phyloP scores from a whole-genome alignment of 202 grass and related monocot species.

The Miscanthus sacchariflorus region DNA sequence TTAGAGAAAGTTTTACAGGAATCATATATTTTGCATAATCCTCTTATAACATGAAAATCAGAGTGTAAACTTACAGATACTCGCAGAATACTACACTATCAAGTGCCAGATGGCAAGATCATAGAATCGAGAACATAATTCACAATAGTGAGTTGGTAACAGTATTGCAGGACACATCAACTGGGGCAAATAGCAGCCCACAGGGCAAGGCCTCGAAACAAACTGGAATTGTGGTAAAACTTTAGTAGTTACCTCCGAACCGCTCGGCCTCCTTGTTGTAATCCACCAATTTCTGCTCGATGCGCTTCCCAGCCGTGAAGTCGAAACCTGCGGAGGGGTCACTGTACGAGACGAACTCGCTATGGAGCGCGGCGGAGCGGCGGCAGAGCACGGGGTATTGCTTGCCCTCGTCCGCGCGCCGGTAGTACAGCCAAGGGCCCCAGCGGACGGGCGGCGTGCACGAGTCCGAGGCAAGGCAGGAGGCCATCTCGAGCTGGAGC shows the following conservation, averaged over 20 bases:
- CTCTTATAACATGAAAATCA: background rate
- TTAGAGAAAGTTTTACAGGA: background rate
- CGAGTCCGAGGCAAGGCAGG: constrained; percentile 69
- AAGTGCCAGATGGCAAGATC: background rate
- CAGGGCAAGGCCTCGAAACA: background rate
- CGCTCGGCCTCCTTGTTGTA: constrained; percentile 93
- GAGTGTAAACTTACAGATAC: background rate
- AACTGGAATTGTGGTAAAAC: constrained; percentile 4
- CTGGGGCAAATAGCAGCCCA: background rate
- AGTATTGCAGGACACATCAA: constrained; percentile 11
- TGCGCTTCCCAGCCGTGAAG: constrained; percentile 83
- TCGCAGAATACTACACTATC: background rate
- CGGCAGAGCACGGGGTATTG: constrained; percentile 86
- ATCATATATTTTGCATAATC: background rate
- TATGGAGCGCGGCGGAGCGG: constrained; percentile 68
- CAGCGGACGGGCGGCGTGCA: constrained; percentile 80
- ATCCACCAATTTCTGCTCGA: constrained; percentile 92
- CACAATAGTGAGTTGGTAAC: background rate
- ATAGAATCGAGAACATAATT: background rate
- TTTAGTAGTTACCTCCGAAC: constrained; percentile 75
- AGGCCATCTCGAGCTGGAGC: constrained; percentile 96
- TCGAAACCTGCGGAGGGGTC: constrained; percentile 90
- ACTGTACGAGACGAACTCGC: constrained; percentile 85
- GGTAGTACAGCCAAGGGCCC: constrained; percentile 96
- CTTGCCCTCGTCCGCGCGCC: constrained; percentile 87